These are phyloP conservation scores for Alternaria triticina DNA, from an alignment of 2,329 filamentous ascomycete genomes.

Conservation along the genomic window DNA sequence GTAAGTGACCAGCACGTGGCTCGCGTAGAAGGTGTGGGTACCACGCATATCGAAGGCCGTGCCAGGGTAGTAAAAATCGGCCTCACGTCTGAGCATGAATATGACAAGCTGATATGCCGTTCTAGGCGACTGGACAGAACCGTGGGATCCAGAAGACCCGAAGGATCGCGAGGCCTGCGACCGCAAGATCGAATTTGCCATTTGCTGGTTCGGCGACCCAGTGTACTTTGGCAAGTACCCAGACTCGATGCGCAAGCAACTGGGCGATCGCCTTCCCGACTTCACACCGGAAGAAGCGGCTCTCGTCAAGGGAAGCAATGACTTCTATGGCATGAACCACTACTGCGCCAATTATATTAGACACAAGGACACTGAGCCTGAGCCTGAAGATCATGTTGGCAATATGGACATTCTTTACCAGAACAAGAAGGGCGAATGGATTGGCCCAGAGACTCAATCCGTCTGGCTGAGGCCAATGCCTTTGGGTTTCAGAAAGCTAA, in stretches of 20 bases:
- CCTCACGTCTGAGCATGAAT: conserved; percentile 1
- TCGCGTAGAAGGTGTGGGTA: conserved; percentile 20
- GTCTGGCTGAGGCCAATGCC: conserved; percentile 81
- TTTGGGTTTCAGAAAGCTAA: conserved; percentile 75
- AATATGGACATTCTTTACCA: conserved; percentile 76
- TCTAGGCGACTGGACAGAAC: conserved; percentile 76
- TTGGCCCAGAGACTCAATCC: conserved; percentile 83
- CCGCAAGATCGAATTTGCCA: conserved; percentile 85
- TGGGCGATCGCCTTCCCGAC: conserved; percentile 75
- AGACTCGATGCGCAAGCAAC: conserved; percentile 80
- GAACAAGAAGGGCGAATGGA: conserved; percentile 74
- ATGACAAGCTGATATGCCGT: conserved; percentile 21
- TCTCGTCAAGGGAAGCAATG: conserved; percentile 84
- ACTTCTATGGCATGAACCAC: conserved; percentile 95
- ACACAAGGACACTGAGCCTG: conserved; percentile 68
- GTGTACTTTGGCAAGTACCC: conserved; percentile 87
- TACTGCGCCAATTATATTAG: conserved; percentile 89
- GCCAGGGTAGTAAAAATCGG: not conserved
- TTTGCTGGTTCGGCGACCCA: conserved; percentile 87
- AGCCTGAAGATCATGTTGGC: conserved; percentile 72
- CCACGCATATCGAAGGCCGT: conserved; percentile 7
- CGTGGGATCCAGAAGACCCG: conserved; percentile 80
- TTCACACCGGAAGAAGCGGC: conserved; percentile 75
- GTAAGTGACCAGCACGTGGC: conserved; percentile 50
- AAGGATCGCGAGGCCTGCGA: conserved; percentile 76